phyloP scores from a whole-genome alignment of 2,329 filamentous ascomycete genomes.

The Penicillium sp. region DNA sequence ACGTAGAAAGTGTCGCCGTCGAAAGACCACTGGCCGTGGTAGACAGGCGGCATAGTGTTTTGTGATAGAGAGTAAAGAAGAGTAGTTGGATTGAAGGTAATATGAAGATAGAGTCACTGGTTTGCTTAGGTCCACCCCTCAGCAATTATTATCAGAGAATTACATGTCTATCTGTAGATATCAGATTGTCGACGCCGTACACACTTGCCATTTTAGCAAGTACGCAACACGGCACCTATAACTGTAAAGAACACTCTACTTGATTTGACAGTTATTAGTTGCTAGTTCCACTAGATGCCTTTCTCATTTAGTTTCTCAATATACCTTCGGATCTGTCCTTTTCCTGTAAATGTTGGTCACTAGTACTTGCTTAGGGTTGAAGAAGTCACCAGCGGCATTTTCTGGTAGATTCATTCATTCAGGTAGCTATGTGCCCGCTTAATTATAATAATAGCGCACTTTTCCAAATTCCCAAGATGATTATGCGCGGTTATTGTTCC shows the following conservation, averaged over 20 bases:
- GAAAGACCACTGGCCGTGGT: slow-evolving; percentile 45
- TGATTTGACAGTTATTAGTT: background rate
- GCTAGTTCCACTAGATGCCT: background rate
- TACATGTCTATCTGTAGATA: background rate
- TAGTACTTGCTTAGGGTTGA: background rate
- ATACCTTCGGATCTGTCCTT: background rate
- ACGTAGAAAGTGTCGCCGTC: slow-evolving; percentile 46
- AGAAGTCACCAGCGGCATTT: background rate
- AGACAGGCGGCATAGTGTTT: slow-evolving; percentile 21
- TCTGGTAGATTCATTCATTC: too few relatives aligned
- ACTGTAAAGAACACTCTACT: background rate
- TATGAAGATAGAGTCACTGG: too few relatives aligned
- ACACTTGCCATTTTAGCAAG: background rate
- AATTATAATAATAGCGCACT: too few relatives aligned
- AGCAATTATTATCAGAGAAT: background rate
- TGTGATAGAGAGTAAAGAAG: too few relatives aligned
- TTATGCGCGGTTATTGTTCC: too few relatives aligned
- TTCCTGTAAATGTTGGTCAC: background rate
- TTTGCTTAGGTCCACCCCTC: background rate
- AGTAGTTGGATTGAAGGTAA: background rate
- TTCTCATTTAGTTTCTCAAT: background rate
- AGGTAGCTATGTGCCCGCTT: too few relatives aligned
- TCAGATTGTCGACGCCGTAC: background rate
- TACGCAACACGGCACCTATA: background rate
- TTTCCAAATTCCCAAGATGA: too few relatives aligned